These are phyloP conservation scores for Brassica juncea DNA, from an alignment of 345 rosid species.

Conservation along the genomic window DNA sequence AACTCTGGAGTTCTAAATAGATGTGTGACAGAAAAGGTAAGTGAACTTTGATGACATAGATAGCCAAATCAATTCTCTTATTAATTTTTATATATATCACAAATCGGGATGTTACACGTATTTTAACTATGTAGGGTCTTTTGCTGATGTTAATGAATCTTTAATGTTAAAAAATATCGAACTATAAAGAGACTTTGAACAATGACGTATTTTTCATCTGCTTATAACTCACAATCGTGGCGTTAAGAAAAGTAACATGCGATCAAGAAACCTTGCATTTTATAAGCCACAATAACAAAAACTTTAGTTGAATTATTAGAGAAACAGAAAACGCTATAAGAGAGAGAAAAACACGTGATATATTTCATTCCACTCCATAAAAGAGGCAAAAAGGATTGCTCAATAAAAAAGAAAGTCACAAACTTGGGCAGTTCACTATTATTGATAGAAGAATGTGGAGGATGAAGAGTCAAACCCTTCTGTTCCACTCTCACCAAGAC, in stretches of 20 bases:
- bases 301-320: conserved; percentile 10
- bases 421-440: conserved; percentile 14
- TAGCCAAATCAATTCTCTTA: no score
- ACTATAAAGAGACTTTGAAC: no score
- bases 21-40: no score
- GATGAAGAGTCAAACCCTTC: conserved; percentile 21
- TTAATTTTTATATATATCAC: no score
- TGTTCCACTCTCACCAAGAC: conserved; percentile 22
- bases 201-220: neutral
- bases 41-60: no score
- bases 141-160: no score
- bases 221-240: neutral
- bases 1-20: no score
- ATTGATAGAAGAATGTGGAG: conserved; percentile 26
- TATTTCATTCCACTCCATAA: conserved; percentile 13
- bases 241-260: neutral
- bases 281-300: conserved; percentile 13
- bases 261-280: conserved; percentile 14
- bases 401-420: conserved; percentile 5
- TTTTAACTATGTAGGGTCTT: no score
- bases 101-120: no score
- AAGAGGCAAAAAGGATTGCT: neutral
- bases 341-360: conserved; percentile 12
- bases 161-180: no score
- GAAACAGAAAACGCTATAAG: conserved; percentile 8